A percentile compares a stretch with the other conserved stretches of the same genome.
Evolutionary conservation across 805 yeast species (phyloP).

Genomic region (Brettanomyces nanus): DNA sequence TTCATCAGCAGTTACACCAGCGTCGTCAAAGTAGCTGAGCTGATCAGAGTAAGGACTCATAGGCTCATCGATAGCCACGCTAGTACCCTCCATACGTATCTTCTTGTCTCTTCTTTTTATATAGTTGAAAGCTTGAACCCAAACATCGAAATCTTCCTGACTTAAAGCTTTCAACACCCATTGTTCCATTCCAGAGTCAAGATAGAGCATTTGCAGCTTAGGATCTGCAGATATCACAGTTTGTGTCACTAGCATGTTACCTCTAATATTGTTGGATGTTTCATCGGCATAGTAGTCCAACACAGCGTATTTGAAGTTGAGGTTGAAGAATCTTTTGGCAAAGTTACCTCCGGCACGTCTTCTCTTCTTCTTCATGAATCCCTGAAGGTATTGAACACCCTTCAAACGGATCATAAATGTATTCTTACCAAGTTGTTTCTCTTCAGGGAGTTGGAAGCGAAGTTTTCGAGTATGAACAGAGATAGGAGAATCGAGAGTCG

Average conservation of each 20-base stretch:
- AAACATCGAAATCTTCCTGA: constrained; percentile 58
- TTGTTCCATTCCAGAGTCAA: constrained; percentile 92
- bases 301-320: constrained; percentile 76
- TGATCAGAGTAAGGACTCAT: not conserved
- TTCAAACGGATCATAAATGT: constrained; percentile 32
- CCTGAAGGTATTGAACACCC: constrained; percentile 70
- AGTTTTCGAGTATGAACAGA: constrained; percentile 12
- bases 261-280: constrained; percentile 67
- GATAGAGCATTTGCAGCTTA: constrained; percentile 56
- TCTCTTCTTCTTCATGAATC: constrained; percentile 61
- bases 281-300: constrained; percentile 72
- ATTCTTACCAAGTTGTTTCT: constrained; percentile 15
- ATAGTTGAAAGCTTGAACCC: constrained; percentile 74
- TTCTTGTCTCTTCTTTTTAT: constrained; percentile 27
- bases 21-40: not conserved
- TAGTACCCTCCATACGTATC: constrained; percentile 10
- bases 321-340: constrained; percentile 72
- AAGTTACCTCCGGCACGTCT: constrained; percentile 79
- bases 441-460: constrained; percentile 21
- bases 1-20: not conserved
- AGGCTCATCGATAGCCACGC: not conserved
- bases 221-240: constrained; percentile 78
- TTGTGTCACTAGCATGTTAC: constrained; percentile 81
- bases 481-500: no score
- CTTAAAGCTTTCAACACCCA: constrained; percentile 78